These are phyloP conservation scores for Corrigiola litoralis DNA, from an alignment of 179 eudicot genomes.

Conservation along the genomic window DNA sequence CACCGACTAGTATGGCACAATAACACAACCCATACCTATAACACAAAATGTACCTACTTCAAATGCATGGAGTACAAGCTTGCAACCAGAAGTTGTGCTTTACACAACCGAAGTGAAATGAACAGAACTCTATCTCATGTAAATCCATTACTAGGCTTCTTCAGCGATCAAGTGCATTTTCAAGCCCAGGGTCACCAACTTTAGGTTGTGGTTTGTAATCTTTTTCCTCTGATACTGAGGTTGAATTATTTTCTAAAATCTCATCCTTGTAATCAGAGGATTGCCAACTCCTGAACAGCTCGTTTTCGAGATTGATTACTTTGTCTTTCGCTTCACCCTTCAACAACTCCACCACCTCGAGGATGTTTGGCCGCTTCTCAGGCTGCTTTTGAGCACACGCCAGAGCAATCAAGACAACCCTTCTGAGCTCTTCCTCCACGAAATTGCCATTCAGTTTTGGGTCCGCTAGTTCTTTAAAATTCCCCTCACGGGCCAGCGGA, in stretches of 20 bases:
- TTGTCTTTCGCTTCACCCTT: constrained; percentile 71
- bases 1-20: background rate
- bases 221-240: constrained; percentile 48
- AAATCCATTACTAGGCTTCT: background rate
- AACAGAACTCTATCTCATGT: background rate
- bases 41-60: background rate
- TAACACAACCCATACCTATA: background rate
- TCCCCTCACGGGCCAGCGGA: constrained; percentile 57
- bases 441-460: constrained; percentile 56
- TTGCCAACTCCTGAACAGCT: constrained; percentile 18
- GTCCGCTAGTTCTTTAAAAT: constrained; percentile 63
- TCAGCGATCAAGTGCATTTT: constrained; percentile 20
- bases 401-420: constrained; percentile 48
- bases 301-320: constrained; percentile 28
- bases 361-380: constrained; percentile 74
- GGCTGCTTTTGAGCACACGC: constrained; percentile 57
- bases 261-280: constrained; percentile 23
- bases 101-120: background rate
- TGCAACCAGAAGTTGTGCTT: constrained; percentile 11
- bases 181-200: constrained; percentile 9
- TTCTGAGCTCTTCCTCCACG: constrained; percentile 61
- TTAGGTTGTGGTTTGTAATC: constrained; percentile 30
- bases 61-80: background rate
- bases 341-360: constrained; percentile 71
- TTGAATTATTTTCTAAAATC: constrained; percentile 33